Base-by-base conservation (phyloP, 768 basidiomycete species). In the Asterophora parasitica region DNA sequence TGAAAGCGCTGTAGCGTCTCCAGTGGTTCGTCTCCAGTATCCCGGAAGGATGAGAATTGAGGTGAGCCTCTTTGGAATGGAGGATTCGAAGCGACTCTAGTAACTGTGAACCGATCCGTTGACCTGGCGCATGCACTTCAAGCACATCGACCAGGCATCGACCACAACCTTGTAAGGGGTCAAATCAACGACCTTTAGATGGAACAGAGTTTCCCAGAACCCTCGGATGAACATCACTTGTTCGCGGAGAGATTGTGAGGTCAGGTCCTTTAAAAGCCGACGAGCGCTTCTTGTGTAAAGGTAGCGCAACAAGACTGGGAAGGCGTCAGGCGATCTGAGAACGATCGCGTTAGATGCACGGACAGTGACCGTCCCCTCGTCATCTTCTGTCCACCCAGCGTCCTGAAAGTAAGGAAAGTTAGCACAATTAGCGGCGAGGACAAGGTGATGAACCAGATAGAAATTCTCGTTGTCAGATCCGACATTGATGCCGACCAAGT, bases 321-420 rank as follows among this genome's bases (percentile, higher is more conserved):
- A 82, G 11, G 76, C 68, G n/a, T 66, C 65, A 0, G 78, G 72
- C 2, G 75, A 71, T 0, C 79, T 78, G n/a, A 83, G 64, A 46
- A 68, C 65, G 53, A 83, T 52, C 4, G 74, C 75, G 23, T 23
- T 23, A 5, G 79, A 68, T 31, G 82, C 69, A 15, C 81, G 81
- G 1, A 80, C 55, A 11, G 54, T 61, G 4, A 50, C 39, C 20
- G 42, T 40, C 20, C 44, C 42, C 23, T 23, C 17, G 28, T 42
- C 58, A 53, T 12, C 4, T 3, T 39, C 11, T 10, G 19, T 4
- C 23, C 20, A 20, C 9, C 6, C 19, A 20, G 20, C 17, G 19
- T 23, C 20, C 19, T 70, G 64, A 10, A 71, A 56, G 39, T 61
- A 49, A 43, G 69, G 68, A 49, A 73, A 60, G 54, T 59, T 56